Evolutionary conservation across 2,329 filamentous ascomycete species (phyloP).

Genomic region (Fusarium avenaceum): DNA sequence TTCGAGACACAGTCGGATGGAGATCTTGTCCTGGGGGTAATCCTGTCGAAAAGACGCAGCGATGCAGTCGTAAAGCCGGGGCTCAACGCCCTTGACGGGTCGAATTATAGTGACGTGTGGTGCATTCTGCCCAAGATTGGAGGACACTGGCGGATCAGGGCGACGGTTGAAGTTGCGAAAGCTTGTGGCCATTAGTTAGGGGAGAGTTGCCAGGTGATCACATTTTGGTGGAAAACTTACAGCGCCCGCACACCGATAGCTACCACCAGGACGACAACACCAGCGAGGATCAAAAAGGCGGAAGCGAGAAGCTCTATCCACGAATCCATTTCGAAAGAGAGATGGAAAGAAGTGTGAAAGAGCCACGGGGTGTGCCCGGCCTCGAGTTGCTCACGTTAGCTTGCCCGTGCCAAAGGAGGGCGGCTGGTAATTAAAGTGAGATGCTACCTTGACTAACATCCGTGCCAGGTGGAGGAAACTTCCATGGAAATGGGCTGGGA

Average conservation of each 20-base stretch:
- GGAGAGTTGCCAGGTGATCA: neutral
- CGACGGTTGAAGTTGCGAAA: constrained; percentile 67
- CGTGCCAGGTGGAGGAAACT: constrained; percentile 11
- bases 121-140: constrained; percentile 65
- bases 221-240: constrained; percentile 56
- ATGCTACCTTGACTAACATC: neutral
- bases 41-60: constrained; percentile 85
- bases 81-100: constrained; percentile 92
- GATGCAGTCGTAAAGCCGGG: constrained; percentile 91
- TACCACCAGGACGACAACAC: constrained; percentile 67
- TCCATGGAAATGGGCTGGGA: constrained; percentile 4
- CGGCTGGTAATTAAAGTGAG: constrained; percentile 19
- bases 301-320: constrained; percentile 59
- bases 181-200: constrained; percentile 51
- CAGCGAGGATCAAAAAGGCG: constrained; percentile 66
- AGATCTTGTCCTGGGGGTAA: constrained; percentile 82
- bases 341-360: neutral
- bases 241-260: constrained; percentile 68
- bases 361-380: constrained; percentile 12
- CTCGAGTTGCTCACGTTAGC: neutral
- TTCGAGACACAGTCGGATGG: constrained; percentile 85
- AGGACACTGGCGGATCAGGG: constrained; percentile 64
- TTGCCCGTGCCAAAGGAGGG: neutral
- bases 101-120: constrained; percentile 92
- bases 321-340: constrained; percentile 47